Evolutionary conservation across 148 eudicot species (phyloP), one percentile per base, ranked within the genome.

Genomic region (Rheum nobile): DNA sequence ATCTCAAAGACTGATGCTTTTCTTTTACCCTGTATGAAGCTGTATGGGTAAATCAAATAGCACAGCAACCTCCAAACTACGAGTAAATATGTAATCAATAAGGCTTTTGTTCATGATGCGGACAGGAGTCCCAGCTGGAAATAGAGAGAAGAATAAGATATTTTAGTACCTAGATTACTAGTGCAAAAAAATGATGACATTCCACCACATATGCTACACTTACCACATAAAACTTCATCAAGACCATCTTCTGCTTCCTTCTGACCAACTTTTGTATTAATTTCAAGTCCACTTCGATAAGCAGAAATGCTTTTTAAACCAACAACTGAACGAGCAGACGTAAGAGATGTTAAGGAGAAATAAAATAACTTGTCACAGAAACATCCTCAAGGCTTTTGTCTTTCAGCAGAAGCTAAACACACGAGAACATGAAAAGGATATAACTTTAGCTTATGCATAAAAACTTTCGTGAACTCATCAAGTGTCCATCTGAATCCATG

Each of bases 271-370:
- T 83, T 83, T 76, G 97, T 83, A 83, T 91, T 86, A 73, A 95
- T 92, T 39, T 86, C 89, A 69, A 95, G 97, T 75, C 99, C 97
- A 81, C 96, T 88, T 71, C 99, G 92, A 78, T 90, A 95, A 74
- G 99, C 99, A 81, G 90, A 96, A 80, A 95, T 88, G 82, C 99
- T 95, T 86, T 95, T 95, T 70, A 90, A 79, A 71, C 89, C 97
- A 82, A 90, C 83, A 76, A 88, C 77, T 75, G 88, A 74, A 73
- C 75, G 68, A 77, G 89, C 88, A 83, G 82, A 77, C 75, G 99
- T 95, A 83, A 44, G 54, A 34, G 72, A 38, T 22, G 85, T 75
- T 85, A 90, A 75, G 97, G 92, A 88, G 84, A 71, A 47, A 10
- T 76, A 83, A 67, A 54, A 10, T 76, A 9, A 6, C 34, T 21